Conservation (phyloP, 257 asterid genomes). For the Hygrophila difformis region DNA sequence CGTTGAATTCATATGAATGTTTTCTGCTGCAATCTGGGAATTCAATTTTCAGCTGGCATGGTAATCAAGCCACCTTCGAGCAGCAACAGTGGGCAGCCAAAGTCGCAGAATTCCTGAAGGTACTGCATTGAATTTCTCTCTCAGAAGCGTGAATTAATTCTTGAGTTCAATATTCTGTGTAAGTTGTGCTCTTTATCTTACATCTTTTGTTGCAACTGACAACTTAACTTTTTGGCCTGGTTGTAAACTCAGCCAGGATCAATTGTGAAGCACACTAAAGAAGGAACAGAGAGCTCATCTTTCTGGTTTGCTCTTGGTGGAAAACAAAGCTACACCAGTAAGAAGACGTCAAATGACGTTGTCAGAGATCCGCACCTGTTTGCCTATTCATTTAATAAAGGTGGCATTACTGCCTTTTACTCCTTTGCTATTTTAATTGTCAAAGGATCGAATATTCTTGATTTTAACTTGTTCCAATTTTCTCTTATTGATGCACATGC, state of each 20-base stretch:
- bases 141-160: no score
- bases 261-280: conserved; percentile 72
- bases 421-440: conserved; percentile 1
- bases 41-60: conserved; percentile 78
- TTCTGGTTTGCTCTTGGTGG: conserved; percentile 98
- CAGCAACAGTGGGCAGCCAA: conserved; percentile 88
- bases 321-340: conserved; percentile 75
- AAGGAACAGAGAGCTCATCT: conserved; percentile 90
- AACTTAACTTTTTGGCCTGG: conserved; percentile 8
- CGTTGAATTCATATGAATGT: conserved; percentile 74
- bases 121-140: conserved; percentile 13
- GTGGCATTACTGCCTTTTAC: conserved; percentile 24
- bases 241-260: conserved; percentile 66
- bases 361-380: conserved; percentile 85
- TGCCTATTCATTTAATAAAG: conserved; percentile 58
- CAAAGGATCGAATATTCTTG: conserved; percentile 4
- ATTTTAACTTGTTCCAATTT: conserved; percentile 21
- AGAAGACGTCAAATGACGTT: conserved; percentile 48
- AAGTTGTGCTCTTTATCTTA: neutral
- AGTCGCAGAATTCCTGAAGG: conserved; percentile 93
- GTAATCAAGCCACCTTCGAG: conserved; percentile 72
- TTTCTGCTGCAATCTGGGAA: conserved; percentile 91
- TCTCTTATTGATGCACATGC: conserved; percentile 24
- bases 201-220: conserved; percentile 12
- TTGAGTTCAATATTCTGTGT: no score